Evolutionary conservation across 805 yeast species (phyloP), one percentile per base, ranked within the genome.

Genomic region (Teunomyces pallodes): DNA sequence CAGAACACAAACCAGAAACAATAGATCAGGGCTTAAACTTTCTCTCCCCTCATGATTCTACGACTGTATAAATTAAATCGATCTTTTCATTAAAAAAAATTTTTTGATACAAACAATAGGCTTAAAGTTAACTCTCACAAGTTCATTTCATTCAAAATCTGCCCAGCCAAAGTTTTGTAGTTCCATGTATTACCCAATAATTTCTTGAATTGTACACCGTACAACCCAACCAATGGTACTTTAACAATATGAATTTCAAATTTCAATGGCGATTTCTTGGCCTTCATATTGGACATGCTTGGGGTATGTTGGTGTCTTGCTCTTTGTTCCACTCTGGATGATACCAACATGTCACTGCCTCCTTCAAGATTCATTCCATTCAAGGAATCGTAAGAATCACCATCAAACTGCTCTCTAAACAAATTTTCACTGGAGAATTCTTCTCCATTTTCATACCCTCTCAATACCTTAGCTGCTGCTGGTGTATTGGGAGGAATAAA

Each of bases 171-270:
- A 8, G 90, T 84, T 72, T 92, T 91, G 70, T 91, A 91, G 70
- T 86, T 81, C 97, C 97, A 91, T 1, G 96, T 89, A 64, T 92
- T 90, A 60, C 98, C 98, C 49, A 87, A 79, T 28, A 91, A 78
- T 64, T 91, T 91, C 76, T 92, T 92, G 74, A 91, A 90, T 65
- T 92, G 97, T 42, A 91, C 91, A 67, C 98, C 98, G 55, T 87
- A 90, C 50, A 92, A 74, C 4, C 95, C 90, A 46, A 91, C 87
- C 55, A 91, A 77, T 41, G 96, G 96, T 42, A 91, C 95, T 64
- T 90, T 90, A 36, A 91, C 97, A 53, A 91, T 83, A 64, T 87
- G 90, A 53, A 92, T 87, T 63, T 92, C 97, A 67, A 91, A 91
- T 60, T 86, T 83, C 60, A 92, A 76, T 14, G 96, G 96, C 10